Base-by-base conservation (phyloP, 2,329 filamentous ascomycete species). In the Apiospora saccharicola region DNA sequence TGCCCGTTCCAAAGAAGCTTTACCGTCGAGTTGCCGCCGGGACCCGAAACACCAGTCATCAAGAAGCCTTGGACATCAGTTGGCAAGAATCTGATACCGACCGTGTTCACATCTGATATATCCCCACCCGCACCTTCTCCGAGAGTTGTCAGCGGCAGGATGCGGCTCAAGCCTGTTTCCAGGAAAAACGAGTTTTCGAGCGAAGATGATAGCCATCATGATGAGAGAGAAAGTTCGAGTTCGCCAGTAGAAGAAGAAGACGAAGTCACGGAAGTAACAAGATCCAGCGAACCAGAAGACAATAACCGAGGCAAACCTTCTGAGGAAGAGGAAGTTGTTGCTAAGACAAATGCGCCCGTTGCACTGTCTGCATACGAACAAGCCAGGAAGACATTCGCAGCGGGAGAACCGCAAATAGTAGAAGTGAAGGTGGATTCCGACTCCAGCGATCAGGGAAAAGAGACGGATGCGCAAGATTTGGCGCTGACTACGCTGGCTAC, bases 1-100 rank as follows among this genome's bases (percentile, higher is more conserved):
- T 98, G 95, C 80, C 95, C 95, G 0, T 98, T 98, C 80, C 88
- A 91, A 77, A 88, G 94, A 73, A 88, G 89, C 3, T 97, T 97
- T 77, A 91, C 90, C 0, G 90, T 96, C 14, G 88, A 92, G 69
- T 83, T 96, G 24, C 94, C 94, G 0, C 90, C 93, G 76, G 86
- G 88, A 72, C 91, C 91, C 14, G 86, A 89, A 75, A 89, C 89
- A 0, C 92, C 91, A 1, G 84, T 90, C 70, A 91, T 87, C 78
- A 92, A 91, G 82, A 90, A 87, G 75, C 91, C 92, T 19, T 94
- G 92, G 90, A 91, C 87, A 41, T 90, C 92, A 1, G 87, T 81
- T 64, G 78, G 81, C 8, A 88, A 78, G 83, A 85, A 75, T 16
- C 69, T 82, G 41, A 75, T 81, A 49, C 76, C 80, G 2, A 78